These are phyloP conservation scores for Nidularia pulvinata DNA, from an alignment of 768 basidiomycete species.

Conservation along the genomic window DNA sequence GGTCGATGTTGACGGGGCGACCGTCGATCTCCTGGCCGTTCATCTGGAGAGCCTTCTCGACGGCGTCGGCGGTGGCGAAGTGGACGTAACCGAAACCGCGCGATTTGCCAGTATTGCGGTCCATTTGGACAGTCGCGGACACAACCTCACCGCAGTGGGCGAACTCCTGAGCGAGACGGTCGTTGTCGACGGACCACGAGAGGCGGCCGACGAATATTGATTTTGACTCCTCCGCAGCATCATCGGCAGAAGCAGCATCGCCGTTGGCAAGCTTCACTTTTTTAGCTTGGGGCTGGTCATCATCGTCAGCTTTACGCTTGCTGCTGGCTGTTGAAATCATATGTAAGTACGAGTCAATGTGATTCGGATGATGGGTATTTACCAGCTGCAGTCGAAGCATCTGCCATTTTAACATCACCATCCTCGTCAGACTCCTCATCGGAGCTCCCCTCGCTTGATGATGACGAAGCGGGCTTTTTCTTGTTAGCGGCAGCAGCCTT, in stretches of 20 bases:
- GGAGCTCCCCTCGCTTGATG: slow-evolving; percentile 4
- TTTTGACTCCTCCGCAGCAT: slow-evolving; percentile 47
- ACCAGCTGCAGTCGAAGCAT: slow-evolving; percentile 40
- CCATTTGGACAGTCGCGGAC: slow-evolving; percentile 86
- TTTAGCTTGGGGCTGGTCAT: slow-evolving; percentile 62
- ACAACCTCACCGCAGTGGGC: slow-evolving; percentile 86
- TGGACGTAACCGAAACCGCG: slow-evolving; percentile 87
- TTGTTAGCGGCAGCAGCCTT: slow-evolving; percentile 20
- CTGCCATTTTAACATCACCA: slow-evolving; percentile 62
- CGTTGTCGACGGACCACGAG: slow-evolving; percentile 97
- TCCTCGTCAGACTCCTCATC: slow-evolving; percentile 14
- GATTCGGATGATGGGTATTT: not conserved
- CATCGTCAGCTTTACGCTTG: slow-evolving; percentile 84
- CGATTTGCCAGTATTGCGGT: slow-evolving; percentile 79
- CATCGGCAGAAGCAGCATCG: slow-evolving; percentile 38
- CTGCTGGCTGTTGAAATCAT: slow-evolving; percentile 22
- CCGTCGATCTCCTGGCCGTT: slow-evolving; percentile 93
- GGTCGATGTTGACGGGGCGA: slow-evolving; percentile 85
- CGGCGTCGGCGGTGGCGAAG: slow-evolving; percentile 68
- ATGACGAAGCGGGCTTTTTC: slow-evolving; percentile 6
- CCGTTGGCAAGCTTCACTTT: slow-evolving; percentile 78
- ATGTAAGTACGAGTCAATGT: too few species aligned
- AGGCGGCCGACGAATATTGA: slow-evolving; percentile 92
- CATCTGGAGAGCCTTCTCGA: slow-evolving; percentile 79
- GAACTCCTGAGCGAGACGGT: slow-evolving; percentile 92